Evolutionary conservation across 331 rosid genomes (phyloP).

Genomic region (Rosa hybrid): DNA sequence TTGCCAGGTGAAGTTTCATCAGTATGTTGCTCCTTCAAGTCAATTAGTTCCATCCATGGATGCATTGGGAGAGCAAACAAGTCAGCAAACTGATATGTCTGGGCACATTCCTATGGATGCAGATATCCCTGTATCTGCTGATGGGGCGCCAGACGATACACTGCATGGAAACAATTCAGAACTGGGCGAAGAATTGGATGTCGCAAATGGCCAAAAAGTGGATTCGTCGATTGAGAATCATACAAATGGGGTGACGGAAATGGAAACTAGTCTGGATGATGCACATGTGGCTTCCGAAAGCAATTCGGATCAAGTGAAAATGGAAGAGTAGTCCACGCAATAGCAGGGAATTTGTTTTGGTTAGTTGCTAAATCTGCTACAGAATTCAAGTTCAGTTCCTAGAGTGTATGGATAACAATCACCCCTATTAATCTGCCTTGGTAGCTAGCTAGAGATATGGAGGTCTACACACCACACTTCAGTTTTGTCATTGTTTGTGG

Average conservation of each 20-base stretch:
- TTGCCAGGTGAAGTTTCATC: constrained; percentile 29
- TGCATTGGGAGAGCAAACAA: constrained; percentile 13
- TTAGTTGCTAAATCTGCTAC: not conserved
- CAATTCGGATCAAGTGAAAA: constrained; percentile 17
- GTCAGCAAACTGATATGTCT: constrained; percentile 27
- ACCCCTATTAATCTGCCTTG: not conserved
- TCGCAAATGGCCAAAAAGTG: constrained; percentile 23
- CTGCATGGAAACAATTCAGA: constrained; percentile 27
- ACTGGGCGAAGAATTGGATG: constrained; percentile 22
- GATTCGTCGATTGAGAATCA: constrained; percentile 10
- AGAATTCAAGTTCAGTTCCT: not conserved
- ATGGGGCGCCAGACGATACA: constrained; percentile 26
- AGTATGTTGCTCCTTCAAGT: constrained; percentile 19
- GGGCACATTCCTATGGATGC: constrained; percentile 19
- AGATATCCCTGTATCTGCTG: constrained; percentile 26
- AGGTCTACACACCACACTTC: not conserved
- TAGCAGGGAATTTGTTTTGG: not conserved
- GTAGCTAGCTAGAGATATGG: not conserved
- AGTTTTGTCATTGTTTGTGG: not conserved
- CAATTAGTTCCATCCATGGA: no score
- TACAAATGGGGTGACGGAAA: constrained; percentile 15
- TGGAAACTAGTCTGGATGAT: constrained; percentile 6
- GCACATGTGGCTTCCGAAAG: constrained; percentile 36
- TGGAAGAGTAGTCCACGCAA: constrained; percentile 18
- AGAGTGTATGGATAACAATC: not conserved